Evolutionary conservation across 495 filamentous ascomycete genomes (phyloP).

Genomic region (Penicillium canescens): DNA sequence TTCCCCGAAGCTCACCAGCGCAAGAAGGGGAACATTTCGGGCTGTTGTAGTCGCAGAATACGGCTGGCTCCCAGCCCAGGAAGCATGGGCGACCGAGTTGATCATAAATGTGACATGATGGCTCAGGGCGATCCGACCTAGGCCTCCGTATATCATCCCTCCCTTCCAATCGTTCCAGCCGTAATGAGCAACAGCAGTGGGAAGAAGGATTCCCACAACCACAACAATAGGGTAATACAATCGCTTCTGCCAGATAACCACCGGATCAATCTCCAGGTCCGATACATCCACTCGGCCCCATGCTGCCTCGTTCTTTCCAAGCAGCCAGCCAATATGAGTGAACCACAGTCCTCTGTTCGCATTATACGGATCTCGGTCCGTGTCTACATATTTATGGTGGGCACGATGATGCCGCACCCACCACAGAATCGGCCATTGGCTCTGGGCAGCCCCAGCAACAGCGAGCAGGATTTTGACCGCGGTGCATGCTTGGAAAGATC

Average conservation of each 20-base stretch:
- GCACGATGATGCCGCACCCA: slow-evolving; percentile 24
- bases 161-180: slow-evolving; percentile 32
- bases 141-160: slow-evolving; percentile 26
- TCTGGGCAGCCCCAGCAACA: slow-evolving; percentile 12
- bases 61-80: slow-evolving; percentile 32
- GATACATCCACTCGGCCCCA: slow-evolving; percentile 21
- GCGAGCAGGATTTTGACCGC: slow-evolving; percentile 16
- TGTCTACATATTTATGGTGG: slow-evolving; percentile 27
- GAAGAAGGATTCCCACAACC: slow-evolving; percentile 18
- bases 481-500: slow-evolving; percentile 15
- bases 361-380: slow-evolving; percentile 24
- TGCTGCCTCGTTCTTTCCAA: slow-evolving; percentile 5
- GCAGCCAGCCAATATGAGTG: slow-evolving; percentile 27
- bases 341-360: slow-evolving; percentile 13
- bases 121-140: slow-evolving; percentile 21
- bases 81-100: slow-evolving; percentile 31
- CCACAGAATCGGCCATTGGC: slow-evolving; percentile 20
- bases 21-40: slow-evolving; percentile 24
- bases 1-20: slow-evolving; percentile 28
- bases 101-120: slow-evolving; percentile 33
- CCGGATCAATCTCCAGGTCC: slow-evolving; percentile 26
- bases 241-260: slow-evolving; percentile 28
- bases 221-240: slow-evolving; percentile 18
- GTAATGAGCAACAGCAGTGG: slow-evolving; percentile 20
- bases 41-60: slow-evolving; percentile 24